A percentile compares a stretch with the other conserved stretches of the same genome.
Evolutionary conservation across 306 rosid species (phyloP).

Genomic region (Quercus robur): DNA sequence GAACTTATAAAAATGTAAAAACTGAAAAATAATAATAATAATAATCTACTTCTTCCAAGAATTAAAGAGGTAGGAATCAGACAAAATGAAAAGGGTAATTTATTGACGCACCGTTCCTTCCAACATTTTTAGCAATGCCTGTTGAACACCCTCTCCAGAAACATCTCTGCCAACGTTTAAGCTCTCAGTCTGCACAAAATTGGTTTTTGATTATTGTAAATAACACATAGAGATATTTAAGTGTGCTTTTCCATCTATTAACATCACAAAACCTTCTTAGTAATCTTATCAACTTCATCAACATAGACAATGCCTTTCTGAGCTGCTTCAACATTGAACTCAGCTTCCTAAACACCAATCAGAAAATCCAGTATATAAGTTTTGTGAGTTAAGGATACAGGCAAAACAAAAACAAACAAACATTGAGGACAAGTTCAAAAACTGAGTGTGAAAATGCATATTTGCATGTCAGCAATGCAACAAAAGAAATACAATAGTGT

Average conservation of each 20-base stretch:
- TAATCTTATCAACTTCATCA: constrained; percentile 76
- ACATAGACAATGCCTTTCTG: constrained; percentile 68
- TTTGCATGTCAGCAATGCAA: not conserved
- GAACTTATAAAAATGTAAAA: no score
- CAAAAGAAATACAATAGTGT: not conserved
- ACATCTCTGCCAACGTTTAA: constrained; percentile 68
- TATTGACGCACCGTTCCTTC: constrained; percentile 67
- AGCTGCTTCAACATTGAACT: constrained; percentile 68
- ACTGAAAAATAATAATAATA: no score
- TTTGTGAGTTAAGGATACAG: no score
- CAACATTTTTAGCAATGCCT: constrained; percentile 73
- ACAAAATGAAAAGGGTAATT: not conserved
- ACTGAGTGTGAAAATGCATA: not conserved
- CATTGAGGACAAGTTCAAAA: not conserved
- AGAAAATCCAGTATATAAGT: not conserved
- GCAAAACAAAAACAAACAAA: not conserved
- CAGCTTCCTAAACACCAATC: constrained; percentile 55
- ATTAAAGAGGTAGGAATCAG: no score
- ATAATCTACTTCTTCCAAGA: no score
- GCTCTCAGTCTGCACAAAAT: constrained; percentile 49
- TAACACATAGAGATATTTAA: not conserved
- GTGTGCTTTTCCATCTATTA: not conserved
- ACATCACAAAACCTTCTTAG: constrained; percentile 49
- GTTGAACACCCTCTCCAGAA: constrained; percentile 81
- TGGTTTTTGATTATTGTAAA: not conserved